phyloP scores from a whole-genome alignment of 1,284 basidiomycete genomes.

The Cyathus olla region DNA sequence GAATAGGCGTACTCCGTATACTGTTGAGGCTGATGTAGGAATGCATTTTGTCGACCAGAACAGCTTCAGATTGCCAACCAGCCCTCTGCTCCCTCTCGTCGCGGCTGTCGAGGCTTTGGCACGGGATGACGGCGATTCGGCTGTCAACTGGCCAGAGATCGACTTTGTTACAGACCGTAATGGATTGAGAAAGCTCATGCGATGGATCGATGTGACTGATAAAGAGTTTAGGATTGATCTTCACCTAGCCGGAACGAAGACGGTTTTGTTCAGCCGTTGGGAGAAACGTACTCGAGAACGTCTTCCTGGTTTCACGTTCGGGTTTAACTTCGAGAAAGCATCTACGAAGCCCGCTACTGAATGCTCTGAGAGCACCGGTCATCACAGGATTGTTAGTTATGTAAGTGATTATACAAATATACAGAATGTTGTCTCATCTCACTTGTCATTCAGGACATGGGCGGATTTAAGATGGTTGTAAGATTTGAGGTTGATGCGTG shows the following conservation, averaged over 20 bases:
- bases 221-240: slow-evolving; percentile 68
- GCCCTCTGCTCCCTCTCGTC: slow-evolving; percentile 59
- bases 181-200: slow-evolving; percentile 63
- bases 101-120: slow-evolving; percentile 57
- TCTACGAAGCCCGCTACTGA: slow-evolving; percentile 53
- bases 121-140: slow-evolving; percentile 34
- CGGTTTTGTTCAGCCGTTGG: slow-evolving; percentile 65
- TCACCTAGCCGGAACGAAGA: slow-evolving; percentile 62
- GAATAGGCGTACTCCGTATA: slow-evolving; percentile 54
- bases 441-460: slow-evolving; percentile 49
- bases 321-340: slow-evolving; percentile 61
- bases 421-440: background rate
- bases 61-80: slow-evolving; percentile 51
- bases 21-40: slow-evolving; percentile 59
- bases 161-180: slow-evolving; percentile 73
- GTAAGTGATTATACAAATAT: slow-evolving; percentile 40
- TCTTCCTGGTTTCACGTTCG: slow-evolving; percentile 51
- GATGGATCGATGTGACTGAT: slow-evolving; percentile 56
- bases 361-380: slow-evolving; percentile 54
- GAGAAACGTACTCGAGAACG: slow-evolving; percentile 46
- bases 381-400: slow-evolving; percentile 64
- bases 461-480: slow-evolving; percentile 60
- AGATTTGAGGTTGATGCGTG: slow-evolving; percentile 63
- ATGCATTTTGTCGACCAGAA: slow-evolving; percentile 61
- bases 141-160: slow-evolving; percentile 59